phyloP scores from a whole-genome alignment of 2,329 filamentous ascomycete genomes.

The Mycosphaerella sp. region DNA sequence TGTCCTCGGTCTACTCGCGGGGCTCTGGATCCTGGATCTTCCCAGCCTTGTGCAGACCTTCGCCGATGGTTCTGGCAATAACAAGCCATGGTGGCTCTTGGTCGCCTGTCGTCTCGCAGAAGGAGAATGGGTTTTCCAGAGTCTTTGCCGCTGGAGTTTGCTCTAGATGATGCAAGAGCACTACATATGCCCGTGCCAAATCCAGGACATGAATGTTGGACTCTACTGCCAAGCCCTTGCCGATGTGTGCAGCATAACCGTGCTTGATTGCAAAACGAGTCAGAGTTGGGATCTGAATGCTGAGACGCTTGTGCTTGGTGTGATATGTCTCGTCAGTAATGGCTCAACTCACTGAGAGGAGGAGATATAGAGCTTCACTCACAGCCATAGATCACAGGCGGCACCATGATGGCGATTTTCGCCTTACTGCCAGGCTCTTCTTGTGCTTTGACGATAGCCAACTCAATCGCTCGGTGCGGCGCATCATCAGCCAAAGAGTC shows the following conservation, averaged over 20 bases:
- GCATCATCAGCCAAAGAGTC: slow-evolving; percentile 40
- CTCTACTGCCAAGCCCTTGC: slow-evolving; percentile 40
- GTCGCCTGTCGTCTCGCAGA: slow-evolving; percentile 41
- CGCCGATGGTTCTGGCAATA: slow-evolving; percentile 37
- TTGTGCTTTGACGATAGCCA: slow-evolving; percentile 38
- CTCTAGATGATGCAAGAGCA: slow-evolving; percentile 45
- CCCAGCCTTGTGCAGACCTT: slow-evolving; percentile 36
- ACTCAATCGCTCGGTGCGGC: slow-evolving; percentile 44
- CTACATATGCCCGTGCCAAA: slow-evolving; percentile 43
- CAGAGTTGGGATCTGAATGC: slow-evolving; percentile 46
- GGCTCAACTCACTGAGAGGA: neutral
- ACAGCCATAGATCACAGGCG: slow-evolving; percentile 45
- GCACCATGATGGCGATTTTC: slow-evolving; percentile 46
- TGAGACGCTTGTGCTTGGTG: slow-evolving; percentile 37
- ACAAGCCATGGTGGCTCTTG: slow-evolving; percentile 42
- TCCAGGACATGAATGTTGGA: slow-evolving; percentile 46
- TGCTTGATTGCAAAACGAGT: slow-evolving; percentile 46
- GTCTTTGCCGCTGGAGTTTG: slow-evolving; percentile 27
- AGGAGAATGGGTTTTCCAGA: slow-evolving; percentile 46
- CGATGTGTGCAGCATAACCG: slow-evolving; percentile 43
- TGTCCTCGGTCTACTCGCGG: slow-evolving; percentile 33
- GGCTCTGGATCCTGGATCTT: slow-evolving; percentile 36
- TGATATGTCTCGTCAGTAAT: slow-evolving; percentile 22
- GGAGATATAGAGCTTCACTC: neutral
- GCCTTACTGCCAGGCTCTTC: slow-evolving; percentile 37